These are phyloP conservation scores for Ceratocystis diversiconidia DNA, from an alignment of 2,329 filamentous ascomycete species.

Conservation along the genomic window DNA sequence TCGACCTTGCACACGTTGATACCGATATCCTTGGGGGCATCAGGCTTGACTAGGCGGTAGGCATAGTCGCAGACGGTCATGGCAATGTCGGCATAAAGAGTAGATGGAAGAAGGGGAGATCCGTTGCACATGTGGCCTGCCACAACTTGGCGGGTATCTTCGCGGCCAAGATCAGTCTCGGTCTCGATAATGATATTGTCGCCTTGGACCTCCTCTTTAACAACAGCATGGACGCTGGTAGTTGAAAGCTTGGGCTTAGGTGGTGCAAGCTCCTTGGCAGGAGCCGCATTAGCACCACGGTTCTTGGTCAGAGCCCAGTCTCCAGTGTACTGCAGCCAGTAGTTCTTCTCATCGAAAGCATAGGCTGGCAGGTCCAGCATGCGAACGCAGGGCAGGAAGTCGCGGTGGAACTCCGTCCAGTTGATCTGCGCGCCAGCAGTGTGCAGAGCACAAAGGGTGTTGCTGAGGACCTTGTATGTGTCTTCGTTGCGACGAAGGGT, in stretches of 20 bases:
- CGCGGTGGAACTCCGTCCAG: constrained; percentile 55
- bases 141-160: constrained; percentile 45
- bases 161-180: constrained; percentile 51
- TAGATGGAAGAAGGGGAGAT: constrained; percentile 49
- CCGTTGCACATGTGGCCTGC: constrained; percentile 56
- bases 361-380: constrained; percentile 55
- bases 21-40: constrained; percentile 36
- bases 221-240: constrained; percentile 49
- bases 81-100: constrained; percentile 45
- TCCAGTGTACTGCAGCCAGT: constrained; percentile 50
- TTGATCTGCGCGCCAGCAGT: constrained; percentile 47
- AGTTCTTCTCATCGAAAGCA: constrained; percentile 58
- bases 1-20: constrained; percentile 54
- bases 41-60: constrained; percentile 47
- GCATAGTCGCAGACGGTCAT: constrained; percentile 48
- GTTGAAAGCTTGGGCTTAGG: constrained; percentile 45
- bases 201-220: constrained; percentile 47
- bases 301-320: constrained; percentile 62
- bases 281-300: constrained; percentile 33
- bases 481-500: constrained; percentile 51
- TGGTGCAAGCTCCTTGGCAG: constrained; percentile 26
- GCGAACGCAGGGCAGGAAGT: constrained; percentile 29
- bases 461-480: constrained; percentile 49
- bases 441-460: constrained; percentile 44
- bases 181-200: constrained; percentile 40